Percentiles rank a stretch among this genome's conserved stretches.
phyloP scores from a whole-genome alignment of 495 filamentous ascomycete species.

The Aspergillus indologenus region DNA sequence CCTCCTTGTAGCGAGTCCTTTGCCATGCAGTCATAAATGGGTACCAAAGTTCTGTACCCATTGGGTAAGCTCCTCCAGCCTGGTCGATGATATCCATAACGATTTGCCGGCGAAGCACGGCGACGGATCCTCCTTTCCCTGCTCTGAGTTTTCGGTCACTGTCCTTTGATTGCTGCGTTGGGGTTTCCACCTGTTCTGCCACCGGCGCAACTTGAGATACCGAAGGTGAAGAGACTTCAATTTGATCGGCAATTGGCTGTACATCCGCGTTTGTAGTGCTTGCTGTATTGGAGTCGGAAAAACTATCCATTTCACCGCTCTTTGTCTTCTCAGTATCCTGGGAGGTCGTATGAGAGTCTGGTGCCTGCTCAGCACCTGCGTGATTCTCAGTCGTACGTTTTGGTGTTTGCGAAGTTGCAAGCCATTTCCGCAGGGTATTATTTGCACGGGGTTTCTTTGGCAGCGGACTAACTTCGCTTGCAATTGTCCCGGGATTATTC shows the following conservation, averaged over 20 bases:
- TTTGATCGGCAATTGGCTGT: not conserved
- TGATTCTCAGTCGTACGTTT: not conserved
- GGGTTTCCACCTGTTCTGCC: not conserved
- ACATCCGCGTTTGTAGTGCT: not conserved
- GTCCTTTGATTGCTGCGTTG: conserved; percentile 2
- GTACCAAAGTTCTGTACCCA: conserved; percentile 67
- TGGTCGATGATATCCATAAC: conserved; percentile 66
- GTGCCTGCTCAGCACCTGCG: not conserved
- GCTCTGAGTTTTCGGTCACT: conserved; percentile 6
- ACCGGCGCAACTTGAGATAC: not conserved
- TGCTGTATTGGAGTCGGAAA: not conserved
- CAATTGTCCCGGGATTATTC: not conserved
- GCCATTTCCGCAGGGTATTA: not conserved
- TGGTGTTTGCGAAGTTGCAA: not conserved
- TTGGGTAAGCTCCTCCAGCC: conserved; percentile 71
- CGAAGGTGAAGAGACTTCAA: not conserved
- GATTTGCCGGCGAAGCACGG: conserved; percentile 54
- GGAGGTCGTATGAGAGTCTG: not conserved
- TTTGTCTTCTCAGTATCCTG: not conserved
- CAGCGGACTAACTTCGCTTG: not conserved
- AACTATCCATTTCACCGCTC: not conserved
- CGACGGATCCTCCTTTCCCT: conserved; percentile 44
- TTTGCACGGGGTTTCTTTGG: not conserved
- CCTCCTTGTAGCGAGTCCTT: conserved; percentile 43
- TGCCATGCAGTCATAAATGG: conserved; percentile 64